phyloP scores from a whole-genome alignment of 169 alveolate species.

The Cryptosporidium viatorum region DNA sequence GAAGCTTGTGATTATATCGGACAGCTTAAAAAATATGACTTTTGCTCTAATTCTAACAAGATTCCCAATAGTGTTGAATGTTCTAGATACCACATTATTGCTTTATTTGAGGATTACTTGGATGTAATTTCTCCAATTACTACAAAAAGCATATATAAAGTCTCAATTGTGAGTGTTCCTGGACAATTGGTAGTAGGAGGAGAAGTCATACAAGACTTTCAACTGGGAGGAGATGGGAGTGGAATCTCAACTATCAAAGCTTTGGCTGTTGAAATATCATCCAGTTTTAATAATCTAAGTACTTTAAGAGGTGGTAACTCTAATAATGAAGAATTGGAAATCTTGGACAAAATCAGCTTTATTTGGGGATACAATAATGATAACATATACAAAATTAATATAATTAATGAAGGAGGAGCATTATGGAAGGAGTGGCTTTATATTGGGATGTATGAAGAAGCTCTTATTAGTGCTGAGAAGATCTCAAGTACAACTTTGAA shows the following conservation, averaged over 20 bases:
- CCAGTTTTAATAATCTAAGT: slow-evolving; percentile 4
- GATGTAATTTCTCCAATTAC: slow-evolving; percentile 52
- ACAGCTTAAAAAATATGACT: slow-evolving; percentile 13
- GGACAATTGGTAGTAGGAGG: slow-evolving; percentile 22
- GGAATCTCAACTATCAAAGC: neutral
- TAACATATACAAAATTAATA: slow-evolving; percentile 37
- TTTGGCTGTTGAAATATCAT: slow-evolving; percentile 39
- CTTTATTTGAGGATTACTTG: slow-evolving; percentile 33
- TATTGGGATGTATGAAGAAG: slow-evolving; percentile 57
- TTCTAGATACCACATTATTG: slow-evolving; percentile 57
- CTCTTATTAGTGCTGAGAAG: slow-evolving; percentile 36
- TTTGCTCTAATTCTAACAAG: neutral
- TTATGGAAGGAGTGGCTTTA: slow-evolving; percentile 70
- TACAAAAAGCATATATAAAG: slow-evolving; percentile 23
- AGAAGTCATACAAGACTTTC: neutral
- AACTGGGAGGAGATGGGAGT: neutral
- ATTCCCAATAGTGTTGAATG: slow-evolving; percentile 61
- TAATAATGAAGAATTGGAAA: slow-evolving; percentile 19
- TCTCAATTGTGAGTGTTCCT: slow-evolving; percentile 20
- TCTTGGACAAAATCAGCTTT: slow-evolving; percentile 45
- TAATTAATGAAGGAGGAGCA: slow-evolving; percentile 56
- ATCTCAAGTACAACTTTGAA: slow-evolving; percentile 12
- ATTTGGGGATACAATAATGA: slow-evolving; percentile 66
- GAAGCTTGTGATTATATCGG: slow-evolving; percentile 4
- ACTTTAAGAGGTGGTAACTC: neutral